Conservation (phyloP, 2,329 filamentous ascomycete genomes). For the Cercospora sp. region DNA sequence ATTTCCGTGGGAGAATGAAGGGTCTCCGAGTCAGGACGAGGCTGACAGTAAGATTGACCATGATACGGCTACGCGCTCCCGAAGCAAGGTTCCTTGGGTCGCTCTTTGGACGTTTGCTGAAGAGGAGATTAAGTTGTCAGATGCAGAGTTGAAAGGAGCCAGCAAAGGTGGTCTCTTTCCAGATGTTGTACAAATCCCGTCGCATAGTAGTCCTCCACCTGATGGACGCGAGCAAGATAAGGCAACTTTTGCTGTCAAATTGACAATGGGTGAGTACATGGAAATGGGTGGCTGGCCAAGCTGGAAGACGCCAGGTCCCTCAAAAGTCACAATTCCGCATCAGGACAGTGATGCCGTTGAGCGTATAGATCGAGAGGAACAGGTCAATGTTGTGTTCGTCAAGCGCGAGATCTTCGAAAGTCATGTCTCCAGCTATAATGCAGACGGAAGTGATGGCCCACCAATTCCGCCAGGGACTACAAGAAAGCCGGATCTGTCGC, state of each 20-base stretch:
- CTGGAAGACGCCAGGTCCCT: neutral
- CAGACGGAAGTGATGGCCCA: neutral
- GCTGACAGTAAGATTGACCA: neutral
- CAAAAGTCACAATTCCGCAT: neutral
- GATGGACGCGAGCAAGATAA: neutral
- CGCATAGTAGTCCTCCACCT: neutral
- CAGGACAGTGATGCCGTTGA: neutral
- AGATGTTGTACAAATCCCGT: neutral
- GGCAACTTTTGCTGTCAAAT: neutral
- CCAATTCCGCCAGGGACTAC: neutral
- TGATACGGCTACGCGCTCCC: neutral
- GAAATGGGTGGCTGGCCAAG: neutral
- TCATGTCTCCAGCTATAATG: neutral
- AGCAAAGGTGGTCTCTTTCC: neutral
- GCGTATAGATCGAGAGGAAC: neutral
- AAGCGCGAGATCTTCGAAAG: neutral
- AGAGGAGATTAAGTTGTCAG: neutral
- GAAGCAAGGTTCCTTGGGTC: neutral
- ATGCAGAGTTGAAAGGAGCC: neutral
- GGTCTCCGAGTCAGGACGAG: neutral
- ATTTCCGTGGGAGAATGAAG: constrained; percentile 14
- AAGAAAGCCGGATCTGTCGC: neutral
- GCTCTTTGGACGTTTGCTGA: neutral
- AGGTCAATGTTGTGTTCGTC: neutral
- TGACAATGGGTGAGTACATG: neutral